Base-by-base conservation (phyloP, 2,329 filamentous ascomycete species). In the Aschersonia sp. region DNA sequence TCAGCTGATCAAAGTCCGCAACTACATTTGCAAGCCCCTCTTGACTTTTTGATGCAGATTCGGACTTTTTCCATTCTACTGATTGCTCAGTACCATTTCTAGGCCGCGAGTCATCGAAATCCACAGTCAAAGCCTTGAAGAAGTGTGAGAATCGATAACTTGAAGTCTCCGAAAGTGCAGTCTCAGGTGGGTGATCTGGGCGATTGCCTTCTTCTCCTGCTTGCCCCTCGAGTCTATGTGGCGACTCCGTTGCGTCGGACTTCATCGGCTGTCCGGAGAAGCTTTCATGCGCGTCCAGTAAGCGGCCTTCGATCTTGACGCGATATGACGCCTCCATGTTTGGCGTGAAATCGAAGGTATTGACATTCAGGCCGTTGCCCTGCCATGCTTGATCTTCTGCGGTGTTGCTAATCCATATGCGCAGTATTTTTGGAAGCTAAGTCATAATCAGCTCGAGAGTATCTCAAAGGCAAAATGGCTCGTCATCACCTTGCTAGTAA, bases 341-440 rank as follows among this genome's bases (percentile, higher is more conserved):
- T 46, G 81, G 80, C 47, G 80, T 81, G 58, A 94, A 89, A 59
- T 94, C 88, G 54, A 92, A 92, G 37, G 77, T 78, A 60, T 90
- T 82, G 9, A 82, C 75, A 51, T 82, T 81, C 50, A 83, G 70
- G 41, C 71, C 72, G 55, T 73, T 77, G 40, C 73, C 75, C 66
- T 98, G 92, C 92, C 92, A 97, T 32, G 84, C 82, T 66, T 98
- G 92, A 59, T 92, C 87, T 63, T 95, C 87, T 35, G 83, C 87
- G 1, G 88, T 95, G 65, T 98, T 98, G 58, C 81, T 89, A 58
- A 98, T 82, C 88, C 88, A 97, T 53, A 98, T 77, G 52, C 90
- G 84, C 64, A 98, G 72, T 3, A 87, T 94, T 59, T 83, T 85
- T 64, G 83, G 84, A 54, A 85, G 79, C 77, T 87, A 37, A 12